Evolutionary conservation across 2,329 filamentous ascomycete genomes (phyloP).

Genomic region (Periconia sp.): DNA sequence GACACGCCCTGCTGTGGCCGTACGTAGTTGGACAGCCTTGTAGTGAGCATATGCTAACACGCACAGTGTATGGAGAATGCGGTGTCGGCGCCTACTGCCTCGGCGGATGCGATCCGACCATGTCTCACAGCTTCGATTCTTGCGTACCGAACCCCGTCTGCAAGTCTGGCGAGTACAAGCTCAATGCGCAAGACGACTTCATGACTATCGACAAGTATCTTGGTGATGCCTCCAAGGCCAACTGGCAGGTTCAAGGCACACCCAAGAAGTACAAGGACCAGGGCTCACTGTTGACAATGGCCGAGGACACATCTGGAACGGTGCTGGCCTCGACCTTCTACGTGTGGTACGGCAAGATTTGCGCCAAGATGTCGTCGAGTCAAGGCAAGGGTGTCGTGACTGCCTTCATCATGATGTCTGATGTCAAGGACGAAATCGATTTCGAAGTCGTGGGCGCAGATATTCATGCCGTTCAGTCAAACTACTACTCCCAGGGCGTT

Average conservation of each 20-base stretch:
- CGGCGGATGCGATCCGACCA: slow-evolving; percentile 89
- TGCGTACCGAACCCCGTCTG: slow-evolving; percentile 88
- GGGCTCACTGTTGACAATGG: slow-evolving; percentile 83
- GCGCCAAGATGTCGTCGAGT: slow-evolving; percentile 82
- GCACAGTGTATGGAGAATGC: slow-evolving; percentile 85
- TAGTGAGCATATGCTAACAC: slow-evolving; percentile 25
- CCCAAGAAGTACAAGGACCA: slow-evolving; percentile 69
- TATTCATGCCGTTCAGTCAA: slow-evolving; percentile 80
- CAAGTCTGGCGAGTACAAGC: slow-evolving; percentile 73
- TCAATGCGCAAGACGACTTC: slow-evolving; percentile 74
- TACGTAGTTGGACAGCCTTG: slow-evolving; percentile 27
- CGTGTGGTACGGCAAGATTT: slow-evolving; percentile 96
- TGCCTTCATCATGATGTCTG: slow-evolving; percentile 92
- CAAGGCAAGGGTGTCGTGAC: slow-evolving; percentile 91
- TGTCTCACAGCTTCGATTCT: slow-evolving; percentile 81
- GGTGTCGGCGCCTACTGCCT: slow-evolving; percentile 95
- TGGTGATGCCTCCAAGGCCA: slow-evolving; percentile 76
- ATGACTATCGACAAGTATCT: slow-evolving; percentile 80
- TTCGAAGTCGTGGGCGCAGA: slow-evolving; percentile 92
- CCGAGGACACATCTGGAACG: slow-evolving; percentile 81
- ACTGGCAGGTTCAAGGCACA: slow-evolving; percentile 89
- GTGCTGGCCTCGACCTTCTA: slow-evolving; percentile 84
- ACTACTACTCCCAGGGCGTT: slow-evolving; percentile 96
- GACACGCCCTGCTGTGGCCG: slow-evolving; percentile 53
- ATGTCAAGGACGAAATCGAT: slow-evolving; percentile 98